Conservation (phyloP, 225 moss, liverwort and hornwort species). For the Neckera pumila region DNA sequence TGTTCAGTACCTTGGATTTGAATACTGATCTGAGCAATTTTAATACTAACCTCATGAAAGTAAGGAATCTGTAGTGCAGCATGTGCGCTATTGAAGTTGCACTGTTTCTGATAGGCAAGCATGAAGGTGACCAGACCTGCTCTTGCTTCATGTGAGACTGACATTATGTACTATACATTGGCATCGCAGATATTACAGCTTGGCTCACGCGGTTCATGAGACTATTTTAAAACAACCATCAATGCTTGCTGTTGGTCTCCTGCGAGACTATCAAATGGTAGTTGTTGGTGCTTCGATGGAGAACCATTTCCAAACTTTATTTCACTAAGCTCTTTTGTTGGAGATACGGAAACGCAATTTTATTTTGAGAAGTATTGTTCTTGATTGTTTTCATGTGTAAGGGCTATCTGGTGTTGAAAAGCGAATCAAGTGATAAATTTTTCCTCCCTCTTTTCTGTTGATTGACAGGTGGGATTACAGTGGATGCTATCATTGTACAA, state of each 20-base stretch:
- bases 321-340: background rate
- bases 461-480: constrained; percentile 87
- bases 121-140: background rate
- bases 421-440: background rate
- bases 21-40: background rate
- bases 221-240: constrained; percentile 82
- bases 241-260: constrained; percentile 85
- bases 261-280: constrained; percentile 99
- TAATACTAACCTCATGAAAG: background rate
- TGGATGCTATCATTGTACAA: constrained; percentile 99
- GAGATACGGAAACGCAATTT: background rate
- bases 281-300: background rate
- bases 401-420: background rate
- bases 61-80: background rate
- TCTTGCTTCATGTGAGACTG: background rate
- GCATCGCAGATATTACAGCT: constrained; percentile 75
- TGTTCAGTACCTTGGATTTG: background rate
- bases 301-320: background rate
- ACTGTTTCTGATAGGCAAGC: background rate
- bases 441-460: background rate
- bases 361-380: background rate
- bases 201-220: constrained; percentile 98
- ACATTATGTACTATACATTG: background rate
- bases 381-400: background rate
- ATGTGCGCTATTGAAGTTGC: background rate